Conservation (phyloP, 306 rosid genomes). For the Leucaena leucocephala region DNA sequence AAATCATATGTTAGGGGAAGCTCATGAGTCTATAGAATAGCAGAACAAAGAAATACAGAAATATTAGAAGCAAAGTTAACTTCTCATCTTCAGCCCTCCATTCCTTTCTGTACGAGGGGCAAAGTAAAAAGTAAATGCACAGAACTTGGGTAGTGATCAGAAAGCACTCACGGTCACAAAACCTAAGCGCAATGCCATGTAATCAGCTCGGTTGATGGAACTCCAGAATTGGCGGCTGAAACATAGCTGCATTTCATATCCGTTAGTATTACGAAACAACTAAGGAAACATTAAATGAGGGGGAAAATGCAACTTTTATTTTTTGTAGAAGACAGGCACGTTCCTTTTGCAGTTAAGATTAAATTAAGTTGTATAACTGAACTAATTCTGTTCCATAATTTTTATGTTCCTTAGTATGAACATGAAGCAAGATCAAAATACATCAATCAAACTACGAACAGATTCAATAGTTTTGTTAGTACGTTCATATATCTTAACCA, state of each 20-base stretch:
- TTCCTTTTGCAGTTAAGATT: too few relatives aligned
- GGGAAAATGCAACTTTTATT: too few relatives aligned
- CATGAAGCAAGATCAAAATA: slow-evolving; percentile 21
- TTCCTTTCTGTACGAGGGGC: background rate
- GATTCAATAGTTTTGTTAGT: slow-evolving; percentile 2
- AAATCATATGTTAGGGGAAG: slow-evolving; percentile 84
- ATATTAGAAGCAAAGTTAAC: slow-evolving; percentile 39
- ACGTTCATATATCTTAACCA: background rate
- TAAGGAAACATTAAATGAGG: too few relatives aligned
- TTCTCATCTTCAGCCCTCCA: slow-evolving; percentile 27
- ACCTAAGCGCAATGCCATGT: slow-evolving; percentile 92
- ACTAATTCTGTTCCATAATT: background rate
- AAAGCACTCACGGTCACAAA: slow-evolving; percentile 67
- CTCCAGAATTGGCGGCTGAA: slow-evolving; percentile 97
- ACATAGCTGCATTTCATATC: slow-evolving; percentile 33
- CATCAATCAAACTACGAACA: slow-evolving; percentile 4
- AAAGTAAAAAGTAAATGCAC: background rate
- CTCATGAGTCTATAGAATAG: slow-evolving; percentile 62
- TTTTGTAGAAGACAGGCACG: too few relatives aligned
- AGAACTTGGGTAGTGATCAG: slow-evolving; percentile 23
- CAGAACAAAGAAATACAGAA: slow-evolving; percentile 32
- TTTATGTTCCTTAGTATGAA: background rate
- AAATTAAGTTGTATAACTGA: too few relatives aligned
- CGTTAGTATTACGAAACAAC: too few relatives aligned
- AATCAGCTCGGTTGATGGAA: slow-evolving; percentile 78